Evolutionary conservation across 176 grass and related monocot species (phyloP).

Genomic region (Triticum urartu): DNA sequence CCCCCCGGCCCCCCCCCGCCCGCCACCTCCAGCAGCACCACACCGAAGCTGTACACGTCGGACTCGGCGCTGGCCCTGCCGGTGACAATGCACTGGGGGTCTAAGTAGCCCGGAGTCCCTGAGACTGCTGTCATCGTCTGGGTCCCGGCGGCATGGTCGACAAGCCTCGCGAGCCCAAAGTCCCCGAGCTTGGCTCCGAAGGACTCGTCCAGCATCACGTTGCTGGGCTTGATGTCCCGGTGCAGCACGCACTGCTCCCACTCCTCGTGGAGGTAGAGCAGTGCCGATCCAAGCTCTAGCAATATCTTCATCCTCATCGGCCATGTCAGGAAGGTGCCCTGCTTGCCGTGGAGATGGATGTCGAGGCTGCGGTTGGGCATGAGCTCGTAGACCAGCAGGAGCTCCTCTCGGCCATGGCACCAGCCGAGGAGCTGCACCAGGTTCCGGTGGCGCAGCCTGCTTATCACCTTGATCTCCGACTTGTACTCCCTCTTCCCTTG

Average conservation of each 20-base stretch:
- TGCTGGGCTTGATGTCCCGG: not conserved
- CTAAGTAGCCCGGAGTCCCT: not conserved
- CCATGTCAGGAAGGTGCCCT: not conserved
- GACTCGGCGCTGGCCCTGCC: not conserved
- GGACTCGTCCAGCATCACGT: not conserved
- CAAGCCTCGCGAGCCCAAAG: not conserved
- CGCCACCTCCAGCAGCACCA: constrained; percentile 58
- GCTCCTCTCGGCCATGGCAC: not conserved
- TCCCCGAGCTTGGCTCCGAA: not conserved
- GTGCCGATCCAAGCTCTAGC: not conserved
- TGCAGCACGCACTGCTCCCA: not conserved
- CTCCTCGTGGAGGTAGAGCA: not conserved
- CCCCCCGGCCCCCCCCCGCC: too few relatives aligned
- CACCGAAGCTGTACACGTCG: constrained; percentile 91
- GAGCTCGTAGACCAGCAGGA: not conserved
- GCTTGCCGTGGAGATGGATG: not conserved
- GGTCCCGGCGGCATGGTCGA: not conserved
- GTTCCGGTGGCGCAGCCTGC: not conserved
- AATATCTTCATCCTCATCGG: not conserved
- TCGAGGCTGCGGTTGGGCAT: not conserved
- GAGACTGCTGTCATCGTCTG: not conserved
- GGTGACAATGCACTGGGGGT: not conserved
- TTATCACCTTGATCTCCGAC: not conserved
- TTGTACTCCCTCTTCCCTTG: not conserved
- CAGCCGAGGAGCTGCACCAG: not conserved